Conservation (phyloP, 2,329 filamentous ascomycete species). For the Harringtonia aguacate region DNA sequence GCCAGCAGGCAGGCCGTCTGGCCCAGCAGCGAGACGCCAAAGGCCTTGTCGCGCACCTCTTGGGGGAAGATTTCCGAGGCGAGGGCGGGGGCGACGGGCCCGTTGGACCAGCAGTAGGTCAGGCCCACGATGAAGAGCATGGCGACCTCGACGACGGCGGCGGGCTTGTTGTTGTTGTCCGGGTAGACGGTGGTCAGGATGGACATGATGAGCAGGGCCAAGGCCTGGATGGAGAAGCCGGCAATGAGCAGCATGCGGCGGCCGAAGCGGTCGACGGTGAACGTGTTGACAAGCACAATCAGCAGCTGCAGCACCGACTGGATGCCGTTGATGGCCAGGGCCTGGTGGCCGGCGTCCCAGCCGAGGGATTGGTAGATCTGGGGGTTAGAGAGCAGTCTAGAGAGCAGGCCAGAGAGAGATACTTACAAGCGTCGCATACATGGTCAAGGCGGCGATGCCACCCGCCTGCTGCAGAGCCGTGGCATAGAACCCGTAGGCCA, state of each 20-base stretch:
- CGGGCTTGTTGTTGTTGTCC: slow-evolving; percentile 21
- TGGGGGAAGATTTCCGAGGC: slow-evolving; percentile 5
- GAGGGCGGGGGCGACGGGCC: background rate
- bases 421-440: slow-evolving; percentile 3
- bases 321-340: slow-evolving; percentile 3
- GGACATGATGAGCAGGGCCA: background rate
- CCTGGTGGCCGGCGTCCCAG: slow-evolving; percentile 2
- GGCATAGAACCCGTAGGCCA: slow-evolving; percentile 1
- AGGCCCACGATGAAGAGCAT: slow-evolving; percentile 31
- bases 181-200: background rate
- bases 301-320: slow-evolving; percentile 22
- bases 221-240: slow-evolving; percentile 2
- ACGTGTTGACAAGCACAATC: slow-evolving; percentile 35
- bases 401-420: background rate
- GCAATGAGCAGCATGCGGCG: slow-evolving; percentile 31
- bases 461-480: slow-evolving; percentile 4
- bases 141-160: slow-evolving; percentile 26
- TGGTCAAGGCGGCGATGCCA: slow-evolving; percentile 2
- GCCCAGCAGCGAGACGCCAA: slow-evolving; percentile 1
- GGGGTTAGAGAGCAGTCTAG: background rate
- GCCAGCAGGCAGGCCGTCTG: slow-evolving; percentile 1
- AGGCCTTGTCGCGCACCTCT: slow-evolving; percentile 4
- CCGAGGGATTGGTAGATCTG: slow-evolving; percentile 4
- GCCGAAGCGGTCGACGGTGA: slow-evolving; percentile 17
- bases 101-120: slow-evolving; percentile 21